These are phyloP conservation scores for Camellia sinensis DNA, from an alignment of 148 eudicot species.

Conservation along the genomic window DNA sequence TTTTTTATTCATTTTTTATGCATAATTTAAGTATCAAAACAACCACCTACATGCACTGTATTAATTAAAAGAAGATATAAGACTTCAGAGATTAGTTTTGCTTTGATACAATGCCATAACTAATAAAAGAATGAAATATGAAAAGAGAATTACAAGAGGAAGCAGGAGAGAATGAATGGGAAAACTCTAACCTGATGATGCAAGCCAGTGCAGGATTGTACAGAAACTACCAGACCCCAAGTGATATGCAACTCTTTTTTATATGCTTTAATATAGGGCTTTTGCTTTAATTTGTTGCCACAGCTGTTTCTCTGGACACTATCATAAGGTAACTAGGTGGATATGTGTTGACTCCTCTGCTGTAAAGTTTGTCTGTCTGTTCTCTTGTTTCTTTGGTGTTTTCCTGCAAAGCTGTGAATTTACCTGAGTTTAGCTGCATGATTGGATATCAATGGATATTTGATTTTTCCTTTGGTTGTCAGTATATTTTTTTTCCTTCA, in stretches of 20 bases:
- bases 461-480: conserved; percentile 1
- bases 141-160: no score
- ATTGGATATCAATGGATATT: not conserved
- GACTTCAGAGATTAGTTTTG: not conserved
- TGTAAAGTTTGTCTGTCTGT: not conserved
- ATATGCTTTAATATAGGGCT: not conserved
- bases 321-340: not conserved
- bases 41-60: no score
- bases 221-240: not conserved
- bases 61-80: no score
- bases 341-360: not conserved
- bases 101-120: not conserved
- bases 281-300: not conserved
- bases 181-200: not conserved
- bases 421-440: not conserved
- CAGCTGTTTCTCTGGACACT: not conserved
- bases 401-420: not conserved
- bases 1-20: no score
- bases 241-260: not conserved
- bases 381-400: not conserved
- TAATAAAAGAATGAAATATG: not conserved
- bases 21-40: no score
- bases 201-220: not conserved
- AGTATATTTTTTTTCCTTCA: not conserved
- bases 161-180: not conserved